Conservation (phyloP, 768 basidiomycete species). For the Lentinula raphanica region DNA sequence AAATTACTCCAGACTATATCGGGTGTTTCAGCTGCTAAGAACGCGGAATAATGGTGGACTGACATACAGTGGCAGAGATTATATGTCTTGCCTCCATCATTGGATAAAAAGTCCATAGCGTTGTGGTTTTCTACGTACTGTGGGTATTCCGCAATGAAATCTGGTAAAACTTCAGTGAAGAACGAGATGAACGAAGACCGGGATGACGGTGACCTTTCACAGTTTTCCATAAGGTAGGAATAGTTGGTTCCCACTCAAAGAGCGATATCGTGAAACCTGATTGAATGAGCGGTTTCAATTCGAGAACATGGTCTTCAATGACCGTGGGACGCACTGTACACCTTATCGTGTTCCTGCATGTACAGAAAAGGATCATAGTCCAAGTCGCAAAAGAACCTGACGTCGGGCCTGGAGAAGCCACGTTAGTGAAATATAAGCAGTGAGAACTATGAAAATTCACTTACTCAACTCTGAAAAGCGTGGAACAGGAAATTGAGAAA, state of each 20-base stretch:
- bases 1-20: slow-evolving; percentile 81
- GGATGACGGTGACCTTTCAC: slow-evolving; percentile 49
- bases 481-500: not conserved
- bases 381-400: slow-evolving; percentile 61
- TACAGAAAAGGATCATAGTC: slow-evolving; percentile 59
- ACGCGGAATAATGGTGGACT: slow-evolving; percentile 8
- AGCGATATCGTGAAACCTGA: slow-evolving; percentile 76
- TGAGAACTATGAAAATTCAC: slow-evolving; percentile 18
- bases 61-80: slow-evolving; percentile 63
- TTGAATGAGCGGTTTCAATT: not conserved
- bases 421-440: not conserved
- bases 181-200: not conserved
- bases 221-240: slow-evolving; percentile 72
- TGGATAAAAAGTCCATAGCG: slow-evolving; percentile 69
- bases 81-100: slow-evolving; percentile 59
- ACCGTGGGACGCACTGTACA: slow-evolving; percentile 31
- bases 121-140: slow-evolving; percentile 59
- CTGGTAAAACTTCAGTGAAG: slow-evolving; percentile 27
- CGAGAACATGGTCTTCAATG: not conserved
- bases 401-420: slow-evolving; percentile 48
- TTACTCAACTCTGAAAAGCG: slow-evolving; percentile 60
- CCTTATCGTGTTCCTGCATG: slow-evolving; percentile 52
- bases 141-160: slow-evolving; percentile 62
- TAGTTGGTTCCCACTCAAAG: slow-evolving; percentile 74
- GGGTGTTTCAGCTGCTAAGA: too few species aligned